Base-by-base conservation (phyloP, 139 green algal genomes). In the Spirogloea muscicola region DNA sequence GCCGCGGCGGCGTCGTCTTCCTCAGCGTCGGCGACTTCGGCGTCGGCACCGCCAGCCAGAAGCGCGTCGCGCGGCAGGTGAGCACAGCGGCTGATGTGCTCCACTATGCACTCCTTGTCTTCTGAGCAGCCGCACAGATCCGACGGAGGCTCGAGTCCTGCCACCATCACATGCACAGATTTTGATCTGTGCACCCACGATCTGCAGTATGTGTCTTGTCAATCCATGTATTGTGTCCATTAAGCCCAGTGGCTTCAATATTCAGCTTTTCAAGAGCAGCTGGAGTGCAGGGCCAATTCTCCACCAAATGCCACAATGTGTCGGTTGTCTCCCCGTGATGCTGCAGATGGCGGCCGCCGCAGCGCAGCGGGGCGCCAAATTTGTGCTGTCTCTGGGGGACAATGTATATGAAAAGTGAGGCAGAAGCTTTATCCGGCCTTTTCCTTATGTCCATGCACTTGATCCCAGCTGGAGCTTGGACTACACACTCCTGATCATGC, bases 361-460 rank as follows among this genome's bases (percentile, higher is more conserved):
- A 34, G 5, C 31, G 43, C 41, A 59, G 60, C 41, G 34, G 10
- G 6, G 7, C 7, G 60, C 43, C 7, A 44, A 69, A 33, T 77
- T 77, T 18, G 68, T 77, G 49, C 21, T 77, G 42, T 74, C 68
- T 16, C 18, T 77, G 58, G 68, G 68, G 41, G 68, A 77, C 52
- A 77, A 77, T 33, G 33, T 77, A 7, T 77, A 77, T 38, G 40
- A 65, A 34, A 58, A 65, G 29, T 51, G 68, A 37, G 68, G 72
- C 13, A 43, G 34, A 18, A n/a, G 59, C 58, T n/a, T n/a, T n/a
- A n/a, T n/a, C n/a, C n/a, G n/a, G n/a, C n/a, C n/a, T n/a, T n/a
- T n/a, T n/a, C n/a, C n/a, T n/a, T n/a, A n/a, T n/a, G n/a, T n/a
- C n/a, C n/a, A n/a, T n/a, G n/a, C n/a, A n/a, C n/a, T n/a, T n/a